Conservation (phyloP, 2,329 filamentous ascomycete species). For the Alternaria ventricosa region DNA sequence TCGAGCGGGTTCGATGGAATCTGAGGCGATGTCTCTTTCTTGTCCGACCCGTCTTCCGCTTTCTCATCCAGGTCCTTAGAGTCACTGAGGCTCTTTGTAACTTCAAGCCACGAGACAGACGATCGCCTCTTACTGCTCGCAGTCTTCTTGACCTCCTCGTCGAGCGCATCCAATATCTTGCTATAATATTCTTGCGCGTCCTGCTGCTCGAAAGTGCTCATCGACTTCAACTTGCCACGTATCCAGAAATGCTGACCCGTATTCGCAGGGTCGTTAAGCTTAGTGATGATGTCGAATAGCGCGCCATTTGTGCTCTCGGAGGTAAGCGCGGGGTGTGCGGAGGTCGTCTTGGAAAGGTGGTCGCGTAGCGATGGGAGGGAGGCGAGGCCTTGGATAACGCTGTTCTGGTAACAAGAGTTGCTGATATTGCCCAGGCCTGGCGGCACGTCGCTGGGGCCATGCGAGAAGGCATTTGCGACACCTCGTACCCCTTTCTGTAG, state of each 20-base stretch:
- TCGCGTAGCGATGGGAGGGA: conserved; percentile 72
- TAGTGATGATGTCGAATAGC: conserved; percentile 70
- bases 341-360: conserved; percentile 61
- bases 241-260: conserved; percentile 84
- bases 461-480: conserved; percentile 46
- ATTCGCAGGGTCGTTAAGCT: conserved; percentile 72
- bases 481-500: conserved; percentile 46
- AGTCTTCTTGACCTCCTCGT: conserved; percentile 70
- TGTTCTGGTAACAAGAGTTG: conserved; percentile 98
- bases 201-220: conserved; percentile 95
- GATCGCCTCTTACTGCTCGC: conserved; percentile 53
- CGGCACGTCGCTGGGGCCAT: conserved; percentile 43
- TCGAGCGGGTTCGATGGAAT: conserved; percentile 77
- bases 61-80: conserved; percentile 15
- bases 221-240: conserved; percentile 79
- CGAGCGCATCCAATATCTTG: conserved; percentile 83
- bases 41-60: conserved; percentile 5
- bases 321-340: conserved; percentile 45
- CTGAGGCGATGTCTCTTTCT: conserved; percentile 8
- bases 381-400: conserved; percentile 80
- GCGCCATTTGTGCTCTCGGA: conserved; percentile 58
- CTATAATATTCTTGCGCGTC: conserved; percentile 98
- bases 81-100: conserved; percentile 31
- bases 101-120: conserved; percentile 39
- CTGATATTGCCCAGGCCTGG: conserved; percentile 85